phyloP scores from a whole-genome alignment of 75 land plant genomes.

The Chamaecyparis obtusa region DNA sequence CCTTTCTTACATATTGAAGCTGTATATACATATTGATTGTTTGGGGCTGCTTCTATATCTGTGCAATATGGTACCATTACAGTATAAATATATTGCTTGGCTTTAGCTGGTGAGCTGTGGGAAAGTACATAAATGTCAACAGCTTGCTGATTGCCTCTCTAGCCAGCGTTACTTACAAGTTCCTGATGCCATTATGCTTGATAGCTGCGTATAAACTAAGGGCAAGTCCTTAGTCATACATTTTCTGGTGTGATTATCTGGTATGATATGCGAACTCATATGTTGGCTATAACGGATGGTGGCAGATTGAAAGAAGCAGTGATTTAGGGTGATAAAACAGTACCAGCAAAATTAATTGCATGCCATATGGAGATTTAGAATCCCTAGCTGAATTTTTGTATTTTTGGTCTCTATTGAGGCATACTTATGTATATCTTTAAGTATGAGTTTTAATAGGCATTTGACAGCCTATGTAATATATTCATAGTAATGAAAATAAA shows the following conservation, averaged over 20 bases:
- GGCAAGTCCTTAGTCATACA: background rate
- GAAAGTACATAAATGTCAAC: background rate
- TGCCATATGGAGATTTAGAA: background rate
- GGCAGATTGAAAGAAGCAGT: conserved; percentile 4
- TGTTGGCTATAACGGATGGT: background rate
- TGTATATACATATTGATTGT: background rate
- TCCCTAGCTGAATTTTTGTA: background rate
- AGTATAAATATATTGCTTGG: background rate
- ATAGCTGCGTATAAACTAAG: background rate
- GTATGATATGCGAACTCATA: background rate
- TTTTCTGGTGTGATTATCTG: background rate
- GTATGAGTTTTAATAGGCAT: background rate
- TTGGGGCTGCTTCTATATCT: background rate
- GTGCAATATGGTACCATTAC: background rate
- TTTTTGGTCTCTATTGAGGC: conserved; percentile 11
- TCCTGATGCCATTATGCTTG: background rate
- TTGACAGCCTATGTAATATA: conserved; percentile 9
- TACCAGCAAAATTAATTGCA: background rate
- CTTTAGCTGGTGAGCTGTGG: background rate
- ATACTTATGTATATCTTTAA: background rate
- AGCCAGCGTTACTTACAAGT: background rate
- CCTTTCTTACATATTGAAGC: conserved; percentile 1
- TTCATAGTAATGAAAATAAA: background rate
- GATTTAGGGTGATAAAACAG: background rate
- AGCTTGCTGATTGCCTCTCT: background rate